Percentiles rank a stretch among this genome's conserved stretches.
Evolutionary conservation across 2,329 filamentous ascomycete genomes (phyloP).

Genomic region (Ophiostoma himal-ulmi): DNA sequence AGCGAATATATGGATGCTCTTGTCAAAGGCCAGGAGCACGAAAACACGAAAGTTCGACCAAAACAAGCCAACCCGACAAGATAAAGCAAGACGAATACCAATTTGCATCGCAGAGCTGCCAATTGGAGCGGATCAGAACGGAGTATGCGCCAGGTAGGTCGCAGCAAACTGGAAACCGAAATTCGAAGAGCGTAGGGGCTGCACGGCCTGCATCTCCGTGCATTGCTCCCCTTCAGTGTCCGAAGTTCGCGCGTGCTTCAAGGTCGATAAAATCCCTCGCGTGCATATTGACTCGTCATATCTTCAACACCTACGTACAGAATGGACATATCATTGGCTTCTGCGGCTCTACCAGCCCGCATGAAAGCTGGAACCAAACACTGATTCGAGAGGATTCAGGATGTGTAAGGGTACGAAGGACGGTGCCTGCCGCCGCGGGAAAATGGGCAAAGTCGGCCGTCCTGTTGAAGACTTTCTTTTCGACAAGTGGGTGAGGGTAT

Average conservation of each 20-base stretch:
- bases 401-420: neutral
- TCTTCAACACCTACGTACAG: neutral
- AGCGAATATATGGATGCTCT: neutral
- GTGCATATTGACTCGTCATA: conserved; percentile 15
- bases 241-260: neutral
- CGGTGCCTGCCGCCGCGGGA: conserved; percentile 8
- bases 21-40: neutral
- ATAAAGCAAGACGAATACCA: neutral
- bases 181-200: neutral
- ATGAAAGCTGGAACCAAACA: conserved; percentile 1
- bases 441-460: neutral
- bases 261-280: conserved; percentile 14
- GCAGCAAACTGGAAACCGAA: neutral
- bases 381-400: conserved; percentile 2
- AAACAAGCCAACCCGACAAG: neutral
- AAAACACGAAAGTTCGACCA: neutral
- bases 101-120: neutral
- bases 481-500: neutral
- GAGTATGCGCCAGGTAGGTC: conserved; percentile 2
- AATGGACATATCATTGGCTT: neutral
- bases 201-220: conserved; percentile 3
- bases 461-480: neutral
- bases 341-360: neutral
- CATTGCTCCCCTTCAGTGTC: neutral
- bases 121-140: conserved; percentile 1